phyloP scores from a whole-genome alignment of 306 rosid species.

The Gastrolobium villosum region DNA sequence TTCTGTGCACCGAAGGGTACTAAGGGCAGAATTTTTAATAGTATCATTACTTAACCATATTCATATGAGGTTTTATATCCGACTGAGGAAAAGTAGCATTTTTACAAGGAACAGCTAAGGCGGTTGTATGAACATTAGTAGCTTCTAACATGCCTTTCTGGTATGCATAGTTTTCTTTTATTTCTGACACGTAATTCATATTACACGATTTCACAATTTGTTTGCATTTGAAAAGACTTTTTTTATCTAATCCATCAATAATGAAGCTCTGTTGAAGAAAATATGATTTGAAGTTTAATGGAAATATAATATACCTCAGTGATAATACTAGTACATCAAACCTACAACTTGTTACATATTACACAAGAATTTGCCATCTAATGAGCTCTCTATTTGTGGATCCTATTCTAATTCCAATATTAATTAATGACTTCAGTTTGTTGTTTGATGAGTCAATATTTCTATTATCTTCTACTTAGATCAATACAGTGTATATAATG shows the following conservation, averaged over 20 bases:
- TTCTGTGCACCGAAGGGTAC: neutral
- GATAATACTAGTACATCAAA: neutral
- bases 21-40: neutral
- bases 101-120: slow-evolving; percentile 1
- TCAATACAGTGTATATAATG: neutral
- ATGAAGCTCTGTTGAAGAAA: neutral
- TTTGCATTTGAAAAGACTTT: neutral
- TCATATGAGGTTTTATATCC: slow-evolving; percentile 31
- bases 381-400: neutral
- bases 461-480: slow-evolving; percentile 29
- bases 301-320: neutral
- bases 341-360: slow-evolving; percentile 22
- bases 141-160: slow-evolving; percentile 8
- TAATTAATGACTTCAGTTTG: slow-evolving; percentile 2
- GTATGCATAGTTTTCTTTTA: neutral
- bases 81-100: slow-evolving; percentile 2
- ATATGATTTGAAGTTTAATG: slow-evolving; percentile 4
- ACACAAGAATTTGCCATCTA: neutral
- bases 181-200: neutral
- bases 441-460: slow-evolving; percentile 14
- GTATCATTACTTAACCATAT: neutral
- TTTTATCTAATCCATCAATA: slow-evolving; percentile 16
- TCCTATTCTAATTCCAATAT: neutral
- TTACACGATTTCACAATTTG: neutral
- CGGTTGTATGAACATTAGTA: slow-evolving; percentile 23